phyloP scores from a whole-genome alignment of 176 grass and related monocot species.

The Chloris gayana region DNA sequence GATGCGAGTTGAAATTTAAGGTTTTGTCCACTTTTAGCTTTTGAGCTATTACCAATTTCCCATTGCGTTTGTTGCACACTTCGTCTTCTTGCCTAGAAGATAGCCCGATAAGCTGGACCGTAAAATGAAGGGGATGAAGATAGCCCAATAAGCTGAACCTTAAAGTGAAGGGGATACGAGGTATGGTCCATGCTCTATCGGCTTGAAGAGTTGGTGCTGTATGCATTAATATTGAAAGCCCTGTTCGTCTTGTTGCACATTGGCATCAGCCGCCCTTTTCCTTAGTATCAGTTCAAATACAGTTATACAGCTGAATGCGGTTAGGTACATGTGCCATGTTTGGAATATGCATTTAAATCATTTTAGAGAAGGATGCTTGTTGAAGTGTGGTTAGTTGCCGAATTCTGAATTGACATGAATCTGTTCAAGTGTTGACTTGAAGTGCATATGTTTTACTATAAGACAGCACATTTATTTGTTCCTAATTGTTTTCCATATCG shows the following conservation, averaged over 20 bases:
- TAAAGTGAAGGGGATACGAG: not conserved
- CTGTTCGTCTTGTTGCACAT: conserved; percentile 1
- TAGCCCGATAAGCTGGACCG: not conserved
- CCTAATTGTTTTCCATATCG: not conserved
- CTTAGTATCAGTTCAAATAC: not conserved
- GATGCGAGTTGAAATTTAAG: conserved; percentile 16
- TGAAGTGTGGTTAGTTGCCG: not conserved
- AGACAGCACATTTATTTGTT: not conserved
- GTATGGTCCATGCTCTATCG: not conserved
- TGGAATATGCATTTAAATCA: conserved; percentile 21
- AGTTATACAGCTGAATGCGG: conserved; percentile 8
- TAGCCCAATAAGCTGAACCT: not conserved
- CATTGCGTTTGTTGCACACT: not conserved
- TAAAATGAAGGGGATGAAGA: too few species aligned
- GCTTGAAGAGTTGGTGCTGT: not conserved
- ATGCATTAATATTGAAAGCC: conserved; percentile 12
- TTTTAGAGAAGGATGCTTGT: not conserved
- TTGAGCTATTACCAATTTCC: not conserved
- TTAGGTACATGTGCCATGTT: conserved; percentile 18
- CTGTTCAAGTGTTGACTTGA: not conserved
- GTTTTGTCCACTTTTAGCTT: not conserved
- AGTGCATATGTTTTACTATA: not conserved
- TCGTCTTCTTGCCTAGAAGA: conserved; percentile 8
- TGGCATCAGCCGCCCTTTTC: not conserved
- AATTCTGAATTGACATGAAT: not conserved